Conservation (phyloP, 306 rosid genomes). For the Morella rubra region DNA sequence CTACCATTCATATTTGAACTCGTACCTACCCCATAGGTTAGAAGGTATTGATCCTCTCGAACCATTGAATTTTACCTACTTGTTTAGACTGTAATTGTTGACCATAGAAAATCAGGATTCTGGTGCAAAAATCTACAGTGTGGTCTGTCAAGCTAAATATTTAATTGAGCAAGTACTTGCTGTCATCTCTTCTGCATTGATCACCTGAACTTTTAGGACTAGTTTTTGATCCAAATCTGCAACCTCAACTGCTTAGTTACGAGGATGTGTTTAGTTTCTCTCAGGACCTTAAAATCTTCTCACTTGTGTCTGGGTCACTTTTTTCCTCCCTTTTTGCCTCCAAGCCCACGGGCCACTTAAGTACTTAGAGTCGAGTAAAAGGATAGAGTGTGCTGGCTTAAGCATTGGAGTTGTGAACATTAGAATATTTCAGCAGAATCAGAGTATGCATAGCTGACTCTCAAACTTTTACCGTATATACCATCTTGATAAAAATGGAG, state of each 20-base stretch:
- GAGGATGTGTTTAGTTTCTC: background rate
- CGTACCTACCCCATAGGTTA: background rate
- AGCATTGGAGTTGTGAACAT: background rate
- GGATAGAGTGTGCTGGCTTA: background rate
- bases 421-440: background rate
- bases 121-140: too few relatives aligned
- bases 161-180: too few relatives aligned
- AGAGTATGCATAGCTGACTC: slow-evolving; percentile 6
- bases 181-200: too few relatives aligned
- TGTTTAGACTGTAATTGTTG: slow-evolving; percentile 9
- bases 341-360: background rate
- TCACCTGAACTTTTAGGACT: slow-evolving; percentile 2
- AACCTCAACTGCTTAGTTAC: background rate
- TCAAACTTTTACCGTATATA: slow-evolving; percentile 17
- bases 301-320: background rate
- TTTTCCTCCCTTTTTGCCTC: background rate
- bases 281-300: background rate
- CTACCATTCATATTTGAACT: too few relatives aligned
- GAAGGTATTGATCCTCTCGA: slow-evolving; percentile 16
- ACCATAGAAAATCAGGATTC: slow-evolving; percentile 4
- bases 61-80: slow-evolving; percentile 19
- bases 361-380: background rate
- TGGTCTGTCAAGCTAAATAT: too few relatives aligned
- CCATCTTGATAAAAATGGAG: slow-evolving; percentile 15
- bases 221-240: background rate